Conservation (phyloP, 768 basidiomycete genomes). For the Amanita subjunquillea region DNA sequence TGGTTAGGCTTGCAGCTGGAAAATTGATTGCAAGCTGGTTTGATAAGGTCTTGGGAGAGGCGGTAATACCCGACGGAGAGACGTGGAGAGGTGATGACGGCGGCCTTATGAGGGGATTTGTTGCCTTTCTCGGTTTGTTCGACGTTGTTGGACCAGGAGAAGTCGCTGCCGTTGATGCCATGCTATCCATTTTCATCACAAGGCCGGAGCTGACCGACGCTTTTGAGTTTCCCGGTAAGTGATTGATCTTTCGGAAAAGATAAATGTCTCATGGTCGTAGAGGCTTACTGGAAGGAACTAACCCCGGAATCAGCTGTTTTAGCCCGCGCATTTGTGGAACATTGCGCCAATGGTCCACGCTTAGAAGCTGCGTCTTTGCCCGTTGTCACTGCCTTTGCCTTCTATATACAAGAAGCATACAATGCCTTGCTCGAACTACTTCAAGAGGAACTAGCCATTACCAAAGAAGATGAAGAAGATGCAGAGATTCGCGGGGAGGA, state of each 20-base stretch:
- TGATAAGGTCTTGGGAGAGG: conserved; percentile 40
- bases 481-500: conserved; percentile 46
- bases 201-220: conserved; percentile 60
- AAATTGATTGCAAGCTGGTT: conserved; percentile 79
- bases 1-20: conserved; percentile 73
- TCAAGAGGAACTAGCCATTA: conserved; percentile 26
- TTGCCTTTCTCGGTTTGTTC: conserved; percentile 36
- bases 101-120: conserved; percentile 33
- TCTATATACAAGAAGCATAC: conserved; percentile 70
- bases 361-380: conserved; percentile 67
- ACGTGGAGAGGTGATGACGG: conserved; percentile 33
- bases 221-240: conserved; percentile 66
- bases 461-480: conserved; percentile 31
- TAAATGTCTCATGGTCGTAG: conserved; percentile 21
- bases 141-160: conserved; percentile 57
- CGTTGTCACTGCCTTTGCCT: conserved; percentile 88
- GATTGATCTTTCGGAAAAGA: neutral
- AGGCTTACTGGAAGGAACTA: conserved; percentile 64
- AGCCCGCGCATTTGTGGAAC: conserved; percentile 77
- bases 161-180: conserved; percentile 75
- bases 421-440: conserved; percentile 40
- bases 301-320: conserved; percentile 78
- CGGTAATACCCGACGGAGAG: conserved; percentile 20
- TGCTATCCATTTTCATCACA: conserved; percentile 68
- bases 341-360: conserved; percentile 52